Percentiles rank a stretch among this genome's conserved stretches.
Conservation (phyloP, 495 filamentous ascomycete genomes). For the Penicillium turbatum region DNA sequence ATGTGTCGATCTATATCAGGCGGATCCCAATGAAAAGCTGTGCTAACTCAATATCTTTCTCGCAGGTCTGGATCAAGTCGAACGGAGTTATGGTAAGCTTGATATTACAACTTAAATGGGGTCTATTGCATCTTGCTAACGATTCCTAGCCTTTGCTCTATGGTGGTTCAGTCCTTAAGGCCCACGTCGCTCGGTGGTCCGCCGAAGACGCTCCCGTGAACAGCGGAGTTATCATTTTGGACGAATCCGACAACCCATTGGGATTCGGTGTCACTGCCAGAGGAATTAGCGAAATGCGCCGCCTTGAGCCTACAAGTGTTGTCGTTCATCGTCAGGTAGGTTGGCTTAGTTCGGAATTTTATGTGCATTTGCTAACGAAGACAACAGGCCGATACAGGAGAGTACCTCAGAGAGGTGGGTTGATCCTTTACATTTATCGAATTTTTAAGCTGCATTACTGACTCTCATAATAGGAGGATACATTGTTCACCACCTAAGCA, state of each 20-base stretch:
- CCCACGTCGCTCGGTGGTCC: slow-evolving; percentile 82
- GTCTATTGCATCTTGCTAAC: neutral
- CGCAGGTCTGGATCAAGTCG: slow-evolving; percentile 71
- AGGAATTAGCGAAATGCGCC: slow-evolving; percentile 46
- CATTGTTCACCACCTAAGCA: slow-evolving; percentile 43
- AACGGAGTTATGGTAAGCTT: slow-evolving; percentile 65
- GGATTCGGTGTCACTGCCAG: slow-evolving; percentile 77
- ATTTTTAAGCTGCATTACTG: slow-evolving; percentile 3
- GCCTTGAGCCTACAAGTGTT: slow-evolving; percentile 71
- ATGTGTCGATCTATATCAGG: too few species aligned
- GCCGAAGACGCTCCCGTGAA: slow-evolving; percentile 70
- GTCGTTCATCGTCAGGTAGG: slow-evolving; percentile 55
- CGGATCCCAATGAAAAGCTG: neutral
- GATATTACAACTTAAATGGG: too few species aligned
- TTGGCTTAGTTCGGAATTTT: neutral
- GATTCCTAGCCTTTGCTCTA: neutral
- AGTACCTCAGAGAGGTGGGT: slow-evolving; percentile 77
- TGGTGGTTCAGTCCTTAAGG: slow-evolving; percentile 52
- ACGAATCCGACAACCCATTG: slow-evolving; percentile 5
- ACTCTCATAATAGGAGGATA: slow-evolving; percentile 42
- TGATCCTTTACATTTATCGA: neutral
- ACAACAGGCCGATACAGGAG: slow-evolving; percentile 77
- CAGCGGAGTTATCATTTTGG: slow-evolving; percentile 29
- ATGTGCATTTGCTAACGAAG: neutral
- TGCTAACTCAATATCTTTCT: neutral